These are phyloP conservation scores for Backusella liffmaniae DNA, from an alignment of 192 early-diverging fungal species.

Conservation along the genomic window DNA sequence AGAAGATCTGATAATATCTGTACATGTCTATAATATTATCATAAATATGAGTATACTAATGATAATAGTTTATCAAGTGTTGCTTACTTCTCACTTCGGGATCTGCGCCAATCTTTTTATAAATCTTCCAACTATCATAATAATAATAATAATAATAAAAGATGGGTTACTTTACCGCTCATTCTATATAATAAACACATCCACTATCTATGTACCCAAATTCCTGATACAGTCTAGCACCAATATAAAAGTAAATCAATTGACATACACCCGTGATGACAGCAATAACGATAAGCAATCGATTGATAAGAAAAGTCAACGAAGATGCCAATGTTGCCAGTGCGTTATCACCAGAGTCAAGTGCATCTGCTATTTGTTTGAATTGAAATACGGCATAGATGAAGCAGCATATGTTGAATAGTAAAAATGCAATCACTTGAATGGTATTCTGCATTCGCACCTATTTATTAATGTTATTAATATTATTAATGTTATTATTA, in stretches of 20 bases:
- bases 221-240: conserved; percentile 53
- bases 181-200: neutral
- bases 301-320: conserved; percentile 14
- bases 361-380: conserved; percentile 49
- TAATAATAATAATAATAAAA: neutral
- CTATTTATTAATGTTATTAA: conserved; percentile 30
- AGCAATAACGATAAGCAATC: conserved; percentile 52
- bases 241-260: conserved; percentile 47
- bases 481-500: too few species aligned
- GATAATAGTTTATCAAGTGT: neutral
- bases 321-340: neutral
- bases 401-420: conserved; percentile 66
- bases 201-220: conserved; percentile 48
- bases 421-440: conserved; percentile 62
- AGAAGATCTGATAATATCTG: conserved; percentile 72
- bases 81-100: conserved; percentile 56
- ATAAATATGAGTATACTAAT: neutral
- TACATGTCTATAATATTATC: conserved; percentile 44
- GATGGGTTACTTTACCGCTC: neutral
- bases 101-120: conserved; percentile 65
- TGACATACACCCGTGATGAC: conserved; percentile 54
- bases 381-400: conserved; percentile 71
- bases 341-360: neutral
- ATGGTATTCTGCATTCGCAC: conserved; percentile 71
- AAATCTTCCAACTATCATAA: conserved; percentile 51